Base-by-base conservation (phyloP, 148 eudicot genomes). In the Rhododendron griersonianum region DNA sequence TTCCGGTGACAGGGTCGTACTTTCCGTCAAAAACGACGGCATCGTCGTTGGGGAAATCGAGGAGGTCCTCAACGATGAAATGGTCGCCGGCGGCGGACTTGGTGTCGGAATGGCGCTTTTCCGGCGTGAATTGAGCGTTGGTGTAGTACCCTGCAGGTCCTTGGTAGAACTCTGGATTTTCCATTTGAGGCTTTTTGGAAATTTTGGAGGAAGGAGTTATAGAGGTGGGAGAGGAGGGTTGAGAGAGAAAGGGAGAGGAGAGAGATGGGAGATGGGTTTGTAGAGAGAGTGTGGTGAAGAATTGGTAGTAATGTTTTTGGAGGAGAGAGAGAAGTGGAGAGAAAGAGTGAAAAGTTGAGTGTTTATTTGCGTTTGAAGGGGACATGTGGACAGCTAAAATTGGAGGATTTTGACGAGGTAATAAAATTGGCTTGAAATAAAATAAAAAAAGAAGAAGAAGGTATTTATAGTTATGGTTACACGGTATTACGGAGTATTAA, bases 31-130 rank as follows among this genome's bases (percentile, higher is more conserved):
- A 37, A n/a, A 81, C 85, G 37, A 84, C 85, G 28, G 41, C 87
- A 25, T 94, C 98, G 16, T 94, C 98, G 37, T 90, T 91, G 3
- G 98, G 93, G 88, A 94, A 93, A 86, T 94, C 93, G 4, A 96
- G 92, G 80, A 96, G 98, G 90, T 96, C 99, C 0, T 96, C 99
- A 37, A 96, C 90, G 37, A 88, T 73, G 83, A 96, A 96, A 80
- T 92, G 90, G 82, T 92, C 97, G 35, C 82, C 78, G 79, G 19
- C 51, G 15, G 53, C 88, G 50, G 87, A 59, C 74, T 88, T 89
- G 57, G 84, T 48, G 30, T 90, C 90, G 48, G 90, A 85, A 47
- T 87, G 90, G 15, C 86, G 79, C 25, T 83, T 90, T 65, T 88
- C 90, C 13, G 88, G 81, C 21, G 90, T 83, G 81, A 84, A 84